phyloP scores from a whole-genome alignment of 2,329 filamentous ascomycete species.

The Xylariaceae sp. region DNA sequence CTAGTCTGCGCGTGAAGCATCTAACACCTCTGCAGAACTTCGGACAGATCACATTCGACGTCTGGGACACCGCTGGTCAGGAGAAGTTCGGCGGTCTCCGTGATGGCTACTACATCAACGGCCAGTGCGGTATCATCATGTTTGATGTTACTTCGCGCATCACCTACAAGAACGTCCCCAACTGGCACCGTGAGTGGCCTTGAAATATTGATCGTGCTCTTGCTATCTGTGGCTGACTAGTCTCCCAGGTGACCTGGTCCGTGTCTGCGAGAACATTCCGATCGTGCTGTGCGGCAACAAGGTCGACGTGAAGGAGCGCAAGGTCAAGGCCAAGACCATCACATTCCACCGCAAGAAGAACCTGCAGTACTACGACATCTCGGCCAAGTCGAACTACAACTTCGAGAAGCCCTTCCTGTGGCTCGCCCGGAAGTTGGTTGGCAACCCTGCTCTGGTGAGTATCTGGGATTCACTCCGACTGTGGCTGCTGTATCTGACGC shows the following conservation, averaged over 20 bases:
- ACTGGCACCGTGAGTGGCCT: constrained; percentile 89
- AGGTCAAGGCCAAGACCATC: constrained; percentile 99
- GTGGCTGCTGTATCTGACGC: constrained; percentile 19
- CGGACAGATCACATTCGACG: constrained; percentile 95
- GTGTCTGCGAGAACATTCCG: constrained; percentile 98
- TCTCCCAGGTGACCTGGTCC: constrained; percentile 85
- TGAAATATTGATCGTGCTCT: neutral
- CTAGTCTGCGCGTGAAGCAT: constrained; percentile 15
- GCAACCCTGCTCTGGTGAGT: constrained; percentile 76
- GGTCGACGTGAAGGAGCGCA: constrained; percentile 99
- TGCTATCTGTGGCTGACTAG: no score
- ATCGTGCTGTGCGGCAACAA: constrained; percentile 99
- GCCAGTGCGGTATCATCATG: constrained; percentile 99
- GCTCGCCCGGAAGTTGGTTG: constrained; percentile 96
- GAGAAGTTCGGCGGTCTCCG: constrained; percentile 99
- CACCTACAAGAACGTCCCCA: constrained; percentile 99
- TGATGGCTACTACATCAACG: constrained; percentile 99
- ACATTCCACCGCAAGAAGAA: constrained; percentile 99
- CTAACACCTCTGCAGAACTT: constrained; percentile 58
- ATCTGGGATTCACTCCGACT: constrained; percentile 3
- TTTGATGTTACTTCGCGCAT: constrained; percentile 99
- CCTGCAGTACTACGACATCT: constrained; percentile 99
- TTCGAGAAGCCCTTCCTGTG: constrained; percentile 99
- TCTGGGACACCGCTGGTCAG: constrained; percentile 98
- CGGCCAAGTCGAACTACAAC: constrained; percentile 99